Conservation (phyloP, 345 rosid species). For the Citrus mangshanensis region DNA sequence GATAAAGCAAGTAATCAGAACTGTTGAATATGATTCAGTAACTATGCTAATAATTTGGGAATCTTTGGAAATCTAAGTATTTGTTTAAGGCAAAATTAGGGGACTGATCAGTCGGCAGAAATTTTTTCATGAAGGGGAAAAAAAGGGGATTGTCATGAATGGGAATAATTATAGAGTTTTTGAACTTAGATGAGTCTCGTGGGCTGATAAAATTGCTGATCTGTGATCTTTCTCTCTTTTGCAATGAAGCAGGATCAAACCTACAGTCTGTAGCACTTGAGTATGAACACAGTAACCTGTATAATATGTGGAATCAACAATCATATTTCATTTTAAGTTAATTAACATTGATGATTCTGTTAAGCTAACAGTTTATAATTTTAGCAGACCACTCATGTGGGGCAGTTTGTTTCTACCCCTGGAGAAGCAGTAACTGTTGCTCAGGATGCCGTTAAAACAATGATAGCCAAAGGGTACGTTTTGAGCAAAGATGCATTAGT, state of each 20-base stretch:
- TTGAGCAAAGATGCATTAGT: constrained; percentile 67
- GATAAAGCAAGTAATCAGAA: neutral
- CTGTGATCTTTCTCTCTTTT: neutral
- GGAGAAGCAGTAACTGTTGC: constrained; percentile 75
- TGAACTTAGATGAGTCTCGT: neutral
- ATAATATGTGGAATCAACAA: neutral
- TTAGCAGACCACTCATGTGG: constrained; percentile 40
- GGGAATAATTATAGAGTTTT: neutral
- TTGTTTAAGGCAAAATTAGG: neutral
- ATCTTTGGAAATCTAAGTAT: neutral
- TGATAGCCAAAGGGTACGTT: constrained; percentile 70
- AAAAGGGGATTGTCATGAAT: neutral
- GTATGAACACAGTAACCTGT: neutral
- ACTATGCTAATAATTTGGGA: neutral
- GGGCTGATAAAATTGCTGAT: neutral
- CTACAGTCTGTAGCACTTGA: neutral
- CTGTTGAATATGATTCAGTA: neutral
- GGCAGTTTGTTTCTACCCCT: constrained; percentile 49
- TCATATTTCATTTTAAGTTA: neutral
- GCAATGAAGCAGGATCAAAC: neutral
- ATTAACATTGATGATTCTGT: neutral
- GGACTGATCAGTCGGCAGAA: neutral
- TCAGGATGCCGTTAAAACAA: constrained; percentile 75
- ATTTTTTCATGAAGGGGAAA: neutral
- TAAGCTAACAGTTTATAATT: neutral